Evolutionary conservation across 192 early-diverging fungal species (phyloP).

Genomic region (Pilobolus umbonatus): DNA sequence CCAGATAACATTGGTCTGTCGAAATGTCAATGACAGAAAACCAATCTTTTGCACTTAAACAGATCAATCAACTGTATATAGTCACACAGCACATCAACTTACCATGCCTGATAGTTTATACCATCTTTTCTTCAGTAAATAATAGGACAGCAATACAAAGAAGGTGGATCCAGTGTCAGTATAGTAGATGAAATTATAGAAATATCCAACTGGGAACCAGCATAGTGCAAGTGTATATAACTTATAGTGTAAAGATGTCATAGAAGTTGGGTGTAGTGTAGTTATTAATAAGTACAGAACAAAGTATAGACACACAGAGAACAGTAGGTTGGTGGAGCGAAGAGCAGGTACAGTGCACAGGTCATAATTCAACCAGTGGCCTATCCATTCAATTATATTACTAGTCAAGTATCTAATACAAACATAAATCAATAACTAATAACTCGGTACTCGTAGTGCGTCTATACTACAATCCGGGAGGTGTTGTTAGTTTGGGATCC

Average conservation of each 20-base stretch:
- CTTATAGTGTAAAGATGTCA: not conserved
- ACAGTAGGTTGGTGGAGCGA: constrained; percentile 66
- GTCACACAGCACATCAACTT: constrained; percentile 15
- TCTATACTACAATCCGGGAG: constrained; percentile 93
- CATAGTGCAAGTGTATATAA: constrained; percentile 46
- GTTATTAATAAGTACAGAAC: constrained; percentile 35
- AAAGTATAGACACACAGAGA: constrained; percentile 51
- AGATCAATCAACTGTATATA: not conserved
- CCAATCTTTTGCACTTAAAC: constrained; percentile 18
- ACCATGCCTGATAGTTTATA: constrained; percentile 55
- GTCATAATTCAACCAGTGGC: not conserved
- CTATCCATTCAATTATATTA: constrained; percentile 4
- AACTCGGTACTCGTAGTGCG: too few relatives aligned
- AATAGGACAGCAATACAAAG: constrained; percentile 68
- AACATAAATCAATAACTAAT: constrained; percentile 4
- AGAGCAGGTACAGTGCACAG: constrained; percentile 30
- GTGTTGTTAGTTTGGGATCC: constrained; percentile 97
- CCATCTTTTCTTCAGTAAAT: constrained; percentile 40
- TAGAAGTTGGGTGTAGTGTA: constrained; percentile 34
- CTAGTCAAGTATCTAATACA: constrained; percentile 26
- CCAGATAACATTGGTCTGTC: constrained; percentile 96
- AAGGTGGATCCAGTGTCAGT: constrained; percentile 86
- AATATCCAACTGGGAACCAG: constrained; percentile 76
- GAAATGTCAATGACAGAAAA: constrained; percentile 55
- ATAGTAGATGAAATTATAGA: constrained; percentile 87